Base-by-base conservation (phyloP, 805 yeast species). In the Yarrowia sp. region DNA sequence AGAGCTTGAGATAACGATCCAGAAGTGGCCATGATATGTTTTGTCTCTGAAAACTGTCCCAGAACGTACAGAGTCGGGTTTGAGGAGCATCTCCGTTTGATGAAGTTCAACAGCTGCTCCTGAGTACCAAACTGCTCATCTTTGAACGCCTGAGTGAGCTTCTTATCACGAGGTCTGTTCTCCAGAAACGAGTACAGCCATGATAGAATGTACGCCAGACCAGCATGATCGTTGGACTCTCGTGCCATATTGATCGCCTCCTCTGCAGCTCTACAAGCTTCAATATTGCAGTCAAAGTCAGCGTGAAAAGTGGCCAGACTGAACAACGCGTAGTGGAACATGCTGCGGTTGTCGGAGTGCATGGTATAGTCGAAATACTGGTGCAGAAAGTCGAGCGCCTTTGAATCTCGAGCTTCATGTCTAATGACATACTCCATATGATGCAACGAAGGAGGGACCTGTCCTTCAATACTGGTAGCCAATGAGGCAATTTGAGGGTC, bases 241-340 rank as follows among this genome's bases (percentile, higher is more conserved):
- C 97, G 78, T 0, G 97, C 97, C 2, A 92, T 91, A 7, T 88
- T 80, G 2, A 91, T 88, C 0, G 97, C 95, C 73, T 92, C 97
- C 67, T 88, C 90, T 8, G 91, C 88, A 0, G 96, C 87, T 68
- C 87, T 81, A 13, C 90, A 73, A 0, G 97, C 96, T 66, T 87
- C 87, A 11, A 80, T 81, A 67, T 83, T 82, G 65, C 86, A 85
- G 33, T 86, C 85, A 72, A 88, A 89, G 61, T 82, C 83, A 22
- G 87, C 86, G 68, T 90, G 91, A 44, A 89, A 75, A 0, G 89
- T 80, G 0, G 95, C 96, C 55, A 88, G 76, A 1, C 89, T 86
- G 17, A 90, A 78, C 36, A 90, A 77, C 0, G 96, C 92, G 73
- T 87, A 87, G 71, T 90, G 96, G 70, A 89, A 90, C 68, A 85